Evolutionary conservation across 176 grass and related monocot species (phyloP), one percentile per base, ranked within the genome.

Genomic region (Aegilops bicornis): DNA sequence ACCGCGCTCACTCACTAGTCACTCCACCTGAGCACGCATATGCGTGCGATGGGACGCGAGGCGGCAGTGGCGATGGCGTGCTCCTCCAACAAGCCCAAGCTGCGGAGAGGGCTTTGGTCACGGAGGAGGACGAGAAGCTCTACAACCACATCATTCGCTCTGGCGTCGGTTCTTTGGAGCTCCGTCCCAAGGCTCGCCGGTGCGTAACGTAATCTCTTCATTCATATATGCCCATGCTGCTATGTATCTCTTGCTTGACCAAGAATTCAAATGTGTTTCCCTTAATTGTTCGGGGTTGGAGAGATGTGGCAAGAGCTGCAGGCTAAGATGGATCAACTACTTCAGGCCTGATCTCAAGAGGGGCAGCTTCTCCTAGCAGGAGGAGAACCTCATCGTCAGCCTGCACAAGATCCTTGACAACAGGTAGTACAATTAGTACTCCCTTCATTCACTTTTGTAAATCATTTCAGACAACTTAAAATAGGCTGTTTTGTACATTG

Each of bases 61-160:
- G 61, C 81, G 69, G 61, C 85, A 16, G 16, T 15, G 4, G 47
- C 85, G 6, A 15, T 16, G 14, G 47, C 14, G 20, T 78, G 84
- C 87, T 30, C 84, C n/a, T 14, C 79, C 15, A 52, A 52, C 77
- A 97, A 91, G 83, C 86, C 86, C 77, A 97, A 97, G 85, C 92
- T 97, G 8, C 83, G 92, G 83, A 94, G 92, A 80, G 94, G 94
- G 8, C 82, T 97, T 22, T 97, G 94, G 94, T 97, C 94, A 85
- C 94, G 71, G 94, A 97, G 84, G 94, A 97, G 85, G 94, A 97
- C 89, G 94, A 97, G 89, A 97, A 97, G 88, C 94, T 97, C 66
- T 94, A 94, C 89, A 92, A 87, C 82, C 94, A 97, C 90, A 97
- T 97, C 86, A 94, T 94, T 79, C 88, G 88, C 47, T 94, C 89